Evolutionary conservation across 2,329 filamentous ascomycete genomes (phyloP).

Genomic region (Ampelomyces quisqualis): DNA sequence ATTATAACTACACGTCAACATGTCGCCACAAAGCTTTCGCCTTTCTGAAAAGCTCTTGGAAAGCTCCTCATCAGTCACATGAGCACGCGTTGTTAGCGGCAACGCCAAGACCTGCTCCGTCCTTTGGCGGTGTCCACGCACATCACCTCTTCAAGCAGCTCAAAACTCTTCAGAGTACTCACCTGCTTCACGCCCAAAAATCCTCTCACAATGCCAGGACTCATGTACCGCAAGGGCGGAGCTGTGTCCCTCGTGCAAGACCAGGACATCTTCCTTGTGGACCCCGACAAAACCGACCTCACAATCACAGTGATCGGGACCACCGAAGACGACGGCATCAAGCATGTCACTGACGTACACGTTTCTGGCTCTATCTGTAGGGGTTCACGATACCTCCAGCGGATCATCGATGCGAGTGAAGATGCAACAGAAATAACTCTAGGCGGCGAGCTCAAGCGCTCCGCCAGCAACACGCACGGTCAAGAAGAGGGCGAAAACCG

Average conservation of each 20-base stretch:
- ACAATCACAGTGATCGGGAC: constrained; percentile 13
- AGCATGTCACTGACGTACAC: constrained; percentile 13
- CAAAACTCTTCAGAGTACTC: neutral
- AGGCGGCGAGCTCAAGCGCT: constrained; percentile 7
- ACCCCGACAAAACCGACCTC: constrained; percentile 4
- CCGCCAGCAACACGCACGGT: neutral
- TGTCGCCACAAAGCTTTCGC: too few species aligned
- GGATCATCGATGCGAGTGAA: constrained; percentile 4
- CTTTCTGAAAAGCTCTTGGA: too few species aligned
- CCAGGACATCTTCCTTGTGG: constrained; percentile 10
- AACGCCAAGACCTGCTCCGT: constrained; percentile 8
- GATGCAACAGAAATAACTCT: constrained; percentile 13
- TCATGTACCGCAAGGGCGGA: constrained; percentile 1
- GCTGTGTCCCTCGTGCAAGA: constrained; percentile 8
- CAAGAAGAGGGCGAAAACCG: constrained; percentile 10
- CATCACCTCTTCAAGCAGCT: neutral
- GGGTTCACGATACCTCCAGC: constrained; percentile 9
- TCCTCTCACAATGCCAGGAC: constrained; percentile 2
- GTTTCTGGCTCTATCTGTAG: constrained; percentile 7
- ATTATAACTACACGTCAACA: too few species aligned
- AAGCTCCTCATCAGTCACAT: constrained; percentile 3
- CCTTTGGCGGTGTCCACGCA: neutral
- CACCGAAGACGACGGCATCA: constrained; percentile 4
- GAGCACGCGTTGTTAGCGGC: constrained; percentile 7
- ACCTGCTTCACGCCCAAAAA: neutral